phyloP scores from a whole-genome alignment of 768 basidiomycete species.

The Amanita polypyramis region DNA sequence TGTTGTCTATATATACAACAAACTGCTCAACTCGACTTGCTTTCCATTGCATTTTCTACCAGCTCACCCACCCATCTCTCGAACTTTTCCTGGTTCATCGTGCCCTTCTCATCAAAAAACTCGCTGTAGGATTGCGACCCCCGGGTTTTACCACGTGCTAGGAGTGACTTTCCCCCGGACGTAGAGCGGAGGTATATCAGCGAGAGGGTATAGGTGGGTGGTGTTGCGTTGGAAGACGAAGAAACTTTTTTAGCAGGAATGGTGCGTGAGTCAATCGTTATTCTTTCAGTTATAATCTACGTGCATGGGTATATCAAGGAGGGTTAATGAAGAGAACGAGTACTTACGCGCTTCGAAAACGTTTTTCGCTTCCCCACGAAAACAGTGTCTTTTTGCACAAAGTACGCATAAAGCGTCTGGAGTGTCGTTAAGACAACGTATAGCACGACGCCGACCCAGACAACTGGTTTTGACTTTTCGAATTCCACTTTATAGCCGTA shows the following conservation, averaged over 20 bases:
- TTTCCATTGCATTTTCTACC: conserved; percentile 66
- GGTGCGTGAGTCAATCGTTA: conserved; percentile 68
- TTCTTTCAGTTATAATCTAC: conserved; percentile 85
- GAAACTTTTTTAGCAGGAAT: conserved; percentile 36
- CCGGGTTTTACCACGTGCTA: conserved; percentile 56
- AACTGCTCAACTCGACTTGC: conserved; percentile 27
- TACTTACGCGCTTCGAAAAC: conserved; percentile 71
- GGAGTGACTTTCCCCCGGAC: conserved; percentile 76
- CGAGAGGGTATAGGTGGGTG: conserved; percentile 60
- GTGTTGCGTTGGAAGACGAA: conserved; percentile 16
- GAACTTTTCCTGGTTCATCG: conserved; percentile 65
- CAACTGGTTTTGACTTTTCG: conserved; percentile 73
- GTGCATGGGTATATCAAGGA: conserved; percentile 19
- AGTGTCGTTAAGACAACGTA: conserved; percentile 53
- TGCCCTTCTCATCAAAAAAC: conserved; percentile 77
- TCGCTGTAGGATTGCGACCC: conserved; percentile 49
- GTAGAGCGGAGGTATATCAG: conserved; percentile 70
- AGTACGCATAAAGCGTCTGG: conserved; percentile 78
- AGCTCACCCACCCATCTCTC: conserved; percentile 71
- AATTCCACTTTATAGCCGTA: conserved; percentile 88
- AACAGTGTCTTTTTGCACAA: conserved; percentile 73
- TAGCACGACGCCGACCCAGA: conserved; percentile 73
- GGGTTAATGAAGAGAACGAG: not conserved
- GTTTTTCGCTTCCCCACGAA: conserved; percentile 89
- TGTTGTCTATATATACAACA: not conserved